Percentiles rank a stretch among this genome's conserved stretches.
Conservation (phyloP, 108 stramenopile species). For the Nitzschia putrida region DNA sequence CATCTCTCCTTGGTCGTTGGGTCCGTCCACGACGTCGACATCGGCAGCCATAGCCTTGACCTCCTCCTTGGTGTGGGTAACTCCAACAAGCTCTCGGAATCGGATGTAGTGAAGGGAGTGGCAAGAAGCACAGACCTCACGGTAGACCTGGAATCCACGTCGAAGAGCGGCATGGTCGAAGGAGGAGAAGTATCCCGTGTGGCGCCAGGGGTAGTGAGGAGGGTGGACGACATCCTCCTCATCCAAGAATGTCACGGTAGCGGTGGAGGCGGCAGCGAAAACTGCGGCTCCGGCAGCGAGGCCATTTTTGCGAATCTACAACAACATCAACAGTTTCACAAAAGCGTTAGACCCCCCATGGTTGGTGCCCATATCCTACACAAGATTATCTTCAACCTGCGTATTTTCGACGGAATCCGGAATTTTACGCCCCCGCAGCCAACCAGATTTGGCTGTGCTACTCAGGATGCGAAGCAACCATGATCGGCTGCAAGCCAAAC, state of each 20-base stretch:
- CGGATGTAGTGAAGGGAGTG: slow-evolving; percentile 90
- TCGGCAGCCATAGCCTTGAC: slow-evolving; percentile 89
- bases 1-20: slow-evolving; percentile 98
- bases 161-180: slow-evolving; percentile 92
- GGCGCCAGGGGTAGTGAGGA: slow-evolving; percentile 74
- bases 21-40: slow-evolving; percentile 95
- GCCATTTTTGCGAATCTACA: slow-evolving; percentile 28
- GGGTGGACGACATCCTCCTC: slow-evolving; percentile 78
- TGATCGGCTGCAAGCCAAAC: too few species aligned
- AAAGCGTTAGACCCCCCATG: not conserved
- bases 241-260: slow-evolving; percentile 47
- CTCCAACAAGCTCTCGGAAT: slow-evolving; percentile 97
- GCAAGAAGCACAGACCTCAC: slow-evolving; percentile 97
- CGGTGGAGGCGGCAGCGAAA: slow-evolving; percentile 30
- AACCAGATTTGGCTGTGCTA: not conserved
- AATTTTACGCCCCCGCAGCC: not conserved
- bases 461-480: too few species aligned
- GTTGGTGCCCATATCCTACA: not conserved
- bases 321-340: not conserved
- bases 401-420: slow-evolving; percentile 9
- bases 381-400: not conserved
- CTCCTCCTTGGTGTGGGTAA: slow-evolving; percentile 93
- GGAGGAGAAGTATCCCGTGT: slow-evolving; percentile 76
- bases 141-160: slow-evolving; percentile 99
- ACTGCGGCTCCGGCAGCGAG: slow-evolving; percentile 37